Evolutionary conservation across 371 early-diverging fungal genomes (phyloP).

Genomic region (Saksenaea oblongispora): DNA sequence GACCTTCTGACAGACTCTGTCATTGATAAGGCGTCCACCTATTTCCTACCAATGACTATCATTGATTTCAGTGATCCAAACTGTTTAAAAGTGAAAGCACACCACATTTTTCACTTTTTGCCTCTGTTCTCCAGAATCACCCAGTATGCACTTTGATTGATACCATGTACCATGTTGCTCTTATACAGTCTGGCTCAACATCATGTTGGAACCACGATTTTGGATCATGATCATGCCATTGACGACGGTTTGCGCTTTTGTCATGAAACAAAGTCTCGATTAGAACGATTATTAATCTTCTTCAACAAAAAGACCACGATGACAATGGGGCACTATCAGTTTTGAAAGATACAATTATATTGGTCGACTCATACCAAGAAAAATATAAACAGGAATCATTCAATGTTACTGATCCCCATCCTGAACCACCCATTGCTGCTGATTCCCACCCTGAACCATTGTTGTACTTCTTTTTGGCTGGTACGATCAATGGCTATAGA

Average conservation of each 20-base stretch:
- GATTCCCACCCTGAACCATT: no score
- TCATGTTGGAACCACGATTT: slow-evolving; percentile 7
- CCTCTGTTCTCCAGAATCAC: no score
- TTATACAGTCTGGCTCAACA: slow-evolving; percentile 9
- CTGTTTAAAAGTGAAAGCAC: no score
- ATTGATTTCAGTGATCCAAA: no score
- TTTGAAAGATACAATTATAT: neutral
- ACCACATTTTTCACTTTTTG: no score
- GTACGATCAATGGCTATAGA: no score
- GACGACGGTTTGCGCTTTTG: slow-evolving; percentile 4
- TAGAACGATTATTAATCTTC: neutral
- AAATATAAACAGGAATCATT: slow-evolving; percentile 6
- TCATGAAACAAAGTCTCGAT: neutral
- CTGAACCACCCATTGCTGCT: slow-evolving; percentile 1
- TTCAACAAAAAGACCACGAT: neutral
- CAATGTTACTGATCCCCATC: neutral
- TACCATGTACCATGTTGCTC: slow-evolving; percentile 5
- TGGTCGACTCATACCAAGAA: neutral
- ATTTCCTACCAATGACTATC: no score
- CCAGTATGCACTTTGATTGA: no score
- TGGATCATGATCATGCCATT: slow-evolving; percentile 3
- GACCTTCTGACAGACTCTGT: no score
- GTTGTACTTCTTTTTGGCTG: no score
- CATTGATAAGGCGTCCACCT: no score
- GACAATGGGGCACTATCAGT: neutral